phyloP scores from a whole-genome alignment of 768 basidiomycete species.

The Scleroderma citrinum region DNA sequence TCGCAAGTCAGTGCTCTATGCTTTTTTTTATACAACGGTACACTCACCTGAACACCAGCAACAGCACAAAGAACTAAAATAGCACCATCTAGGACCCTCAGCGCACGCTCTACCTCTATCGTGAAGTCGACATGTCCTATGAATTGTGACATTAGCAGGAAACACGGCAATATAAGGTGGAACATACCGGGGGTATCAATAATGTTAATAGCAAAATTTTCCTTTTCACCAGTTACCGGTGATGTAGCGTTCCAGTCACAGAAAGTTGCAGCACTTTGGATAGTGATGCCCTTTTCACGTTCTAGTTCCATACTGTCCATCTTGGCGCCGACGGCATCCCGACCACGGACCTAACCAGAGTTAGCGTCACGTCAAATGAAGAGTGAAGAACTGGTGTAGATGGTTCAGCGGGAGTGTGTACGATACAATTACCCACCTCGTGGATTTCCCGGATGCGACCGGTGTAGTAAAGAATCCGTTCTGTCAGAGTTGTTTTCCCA shows the following conservation, averaged over 20 bases:
- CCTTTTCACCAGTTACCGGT: slow-evolving; percentile 53
- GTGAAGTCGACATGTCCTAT: slow-evolving; percentile 99
- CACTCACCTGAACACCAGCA: slow-evolving; percentile 81
- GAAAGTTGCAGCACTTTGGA: slow-evolving; percentile 97
- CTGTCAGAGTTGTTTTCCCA: slow-evolving; percentile 96
- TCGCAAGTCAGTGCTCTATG: neutral
- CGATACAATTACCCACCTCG: slow-evolving; percentile 58
- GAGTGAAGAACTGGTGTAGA: too few species aligned
- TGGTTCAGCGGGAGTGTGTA: too few species aligned
- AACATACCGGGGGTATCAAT: slow-evolving; percentile 90
- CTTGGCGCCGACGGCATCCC: slow-evolving; percentile 95
- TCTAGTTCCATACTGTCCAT: slow-evolving; percentile 99
- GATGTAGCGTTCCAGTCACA: slow-evolving; percentile 87
- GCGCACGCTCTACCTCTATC: slow-evolving; percentile 95
- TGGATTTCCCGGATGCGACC: slow-evolving; percentile 94
- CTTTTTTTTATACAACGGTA: neutral
- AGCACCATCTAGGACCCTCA: slow-evolving; percentile 95
- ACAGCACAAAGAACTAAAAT: slow-evolving; percentile 96
- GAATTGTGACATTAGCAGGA: neutral
- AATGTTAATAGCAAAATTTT: slow-evolving; percentile 93
- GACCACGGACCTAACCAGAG: slow-evolving; percentile 68
- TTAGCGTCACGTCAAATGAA: neutral
- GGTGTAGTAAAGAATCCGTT: slow-evolving; percentile 93
- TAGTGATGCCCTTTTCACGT: slow-evolving; percentile 98
- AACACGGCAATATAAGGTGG: neutral